phyloP scores from a whole-genome alignment of 306 rosid genomes.

The Inga laurina region DNA sequence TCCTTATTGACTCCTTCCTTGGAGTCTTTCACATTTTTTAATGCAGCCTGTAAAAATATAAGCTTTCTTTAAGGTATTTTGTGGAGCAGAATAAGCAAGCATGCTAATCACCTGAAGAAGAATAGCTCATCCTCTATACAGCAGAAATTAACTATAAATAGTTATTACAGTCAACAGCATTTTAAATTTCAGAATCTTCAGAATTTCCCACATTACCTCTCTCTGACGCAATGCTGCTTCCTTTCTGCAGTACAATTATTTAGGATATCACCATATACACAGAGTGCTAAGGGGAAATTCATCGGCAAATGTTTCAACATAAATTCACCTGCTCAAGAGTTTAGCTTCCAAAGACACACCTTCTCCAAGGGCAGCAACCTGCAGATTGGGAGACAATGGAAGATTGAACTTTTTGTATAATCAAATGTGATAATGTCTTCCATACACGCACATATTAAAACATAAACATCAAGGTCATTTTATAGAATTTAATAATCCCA shows the following conservation, averaged over 20 bases:
- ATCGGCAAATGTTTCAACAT: slow-evolving; percentile 33
- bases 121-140: slow-evolving; percentile 16
- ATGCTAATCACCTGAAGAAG: slow-evolving; percentile 25
- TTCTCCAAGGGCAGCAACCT: slow-evolving; percentile 95
- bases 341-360: slow-evolving; percentile 98
- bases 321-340: slow-evolving; percentile 89
- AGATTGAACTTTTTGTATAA: slow-evolving; percentile 30
- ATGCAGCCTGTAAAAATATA: slow-evolving; percentile 70
- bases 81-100: slow-evolving; percentile 18
- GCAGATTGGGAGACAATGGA: slow-evolving; percentile 32
- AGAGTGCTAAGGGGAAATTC: slow-evolving; percentile 29
- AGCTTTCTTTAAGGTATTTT: slow-evolving; percentile 22
- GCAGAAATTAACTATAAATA: slow-evolving; percentile 21
- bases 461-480: slow-evolving; percentile 23
- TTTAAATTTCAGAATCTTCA: slow-evolving; percentile 25
- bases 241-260: slow-evolving; percentile 64
- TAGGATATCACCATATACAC: slow-evolving; percentile 28
- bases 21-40: slow-evolving; percentile 72
- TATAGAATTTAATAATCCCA: neutral
- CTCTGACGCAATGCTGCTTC: slow-evolving; percentile 88
- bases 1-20: slow-evolving; percentile 69
- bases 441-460: slow-evolving; percentile 1
- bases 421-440: neutral
- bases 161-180: slow-evolving; percentile 22
- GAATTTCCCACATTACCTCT: slow-evolving; percentile 62